phyloP scores from a whole-genome alignment of 2,329 filamentous ascomycete species.

The Raffaelea arxii region DNA sequence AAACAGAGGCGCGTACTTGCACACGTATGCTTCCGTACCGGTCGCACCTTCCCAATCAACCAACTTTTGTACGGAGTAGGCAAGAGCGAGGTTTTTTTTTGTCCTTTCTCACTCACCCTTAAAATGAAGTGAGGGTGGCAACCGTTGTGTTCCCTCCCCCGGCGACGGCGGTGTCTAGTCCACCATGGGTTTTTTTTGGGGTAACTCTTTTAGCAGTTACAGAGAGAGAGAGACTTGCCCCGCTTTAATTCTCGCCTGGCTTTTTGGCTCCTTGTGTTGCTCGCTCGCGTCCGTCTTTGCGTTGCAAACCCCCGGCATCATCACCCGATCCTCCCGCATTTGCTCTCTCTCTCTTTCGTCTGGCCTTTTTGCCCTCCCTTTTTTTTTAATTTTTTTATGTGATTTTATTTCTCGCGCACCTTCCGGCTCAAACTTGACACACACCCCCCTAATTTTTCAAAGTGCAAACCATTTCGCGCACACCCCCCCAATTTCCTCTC shows the following conservation, averaged over 20 bases:
- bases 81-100: too few species aligned
- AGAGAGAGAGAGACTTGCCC: background rate
- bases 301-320: slow-evolving; percentile 13
- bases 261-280: background rate
- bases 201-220: background rate
- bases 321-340: slow-evolving; percentile 16
- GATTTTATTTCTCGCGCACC: slow-evolving; percentile 2
- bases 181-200: too few species aligned
- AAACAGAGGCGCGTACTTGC: too few species aligned
- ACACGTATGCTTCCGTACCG: too few species aligned
- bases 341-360: slow-evolving; percentile 5
- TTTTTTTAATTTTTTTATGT: background rate
- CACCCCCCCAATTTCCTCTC: background rate
- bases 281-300: slow-evolving; percentile 8
- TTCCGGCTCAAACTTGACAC: slow-evolving; percentile 2
- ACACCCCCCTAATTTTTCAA: slow-evolving; percentile 3
- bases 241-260: slow-evolving; percentile 1
- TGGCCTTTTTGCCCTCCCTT: background rate
- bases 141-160: too few species aligned
- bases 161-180: too few species aligned
- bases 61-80: too few species aligned
- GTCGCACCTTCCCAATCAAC: too few species aligned
- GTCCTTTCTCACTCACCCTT: too few species aligned
- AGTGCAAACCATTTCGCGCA: background rate
- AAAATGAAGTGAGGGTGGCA: too few species aligned